Percentiles rank a stretch among this genome's conserved stretches.
phyloP scores from a whole-genome alignment of 257 asterid genomes.

The Fraxinus anomala region DNA sequence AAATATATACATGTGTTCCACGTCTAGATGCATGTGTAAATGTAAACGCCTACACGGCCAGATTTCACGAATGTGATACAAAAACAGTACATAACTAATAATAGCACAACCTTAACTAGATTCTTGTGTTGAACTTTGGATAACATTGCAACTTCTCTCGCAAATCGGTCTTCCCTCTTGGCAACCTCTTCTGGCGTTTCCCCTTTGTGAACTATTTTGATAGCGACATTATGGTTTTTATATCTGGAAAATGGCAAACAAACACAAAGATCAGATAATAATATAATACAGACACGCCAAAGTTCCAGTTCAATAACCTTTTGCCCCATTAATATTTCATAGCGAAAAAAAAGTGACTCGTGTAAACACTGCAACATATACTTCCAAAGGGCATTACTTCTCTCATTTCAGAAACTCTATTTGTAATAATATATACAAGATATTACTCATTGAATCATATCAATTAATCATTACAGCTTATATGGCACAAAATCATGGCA shows the following conservation, averaged over 20 bases:
- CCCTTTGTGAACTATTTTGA: conserved; percentile 74
- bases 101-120: conserved; percentile 75
- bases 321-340: no score
- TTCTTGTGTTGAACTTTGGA: conserved; percentile 91
- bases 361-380: no score
- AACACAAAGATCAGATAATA: conserved; percentile 3
- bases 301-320: no score
- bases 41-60: no score
- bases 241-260: conserved; percentile 49
- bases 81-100: neutral
- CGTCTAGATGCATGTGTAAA: neutral
- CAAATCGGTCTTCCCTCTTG: conserved; percentile 69
- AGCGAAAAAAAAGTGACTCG: no score
- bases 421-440: no score
- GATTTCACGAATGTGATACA: neutral
- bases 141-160: conserved; percentile 83
- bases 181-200: conserved; percentile 77
- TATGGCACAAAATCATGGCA: no score
- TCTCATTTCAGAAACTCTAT: no score
- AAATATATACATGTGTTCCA: neutral
- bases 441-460: neutral
- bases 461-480: neutral
- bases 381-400: no score
- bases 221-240: conserved; percentile 84
- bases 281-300: neutral